Conservation (phyloP, 1,284 basidiomycete species). For the Ceratobasidium theobromae region DNA sequence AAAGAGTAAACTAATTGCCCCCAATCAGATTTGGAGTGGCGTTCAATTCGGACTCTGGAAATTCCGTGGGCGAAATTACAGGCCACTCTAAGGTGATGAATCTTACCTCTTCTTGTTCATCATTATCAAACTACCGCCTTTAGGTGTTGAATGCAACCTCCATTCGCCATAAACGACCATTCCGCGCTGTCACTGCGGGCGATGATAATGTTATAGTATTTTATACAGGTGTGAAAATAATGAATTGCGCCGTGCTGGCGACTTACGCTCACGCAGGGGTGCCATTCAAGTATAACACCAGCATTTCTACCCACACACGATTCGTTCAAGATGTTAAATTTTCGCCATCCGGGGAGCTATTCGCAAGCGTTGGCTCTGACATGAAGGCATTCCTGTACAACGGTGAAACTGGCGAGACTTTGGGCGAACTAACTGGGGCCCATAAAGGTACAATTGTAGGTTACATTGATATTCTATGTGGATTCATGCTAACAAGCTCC, state of each 20-base stretch:
- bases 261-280: conserved; percentile 53
- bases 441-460: conserved; percentile 78
- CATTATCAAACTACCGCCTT: neutral
- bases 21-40: conserved; percentile 74
- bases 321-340: conserved; percentile 94
- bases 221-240: conserved; percentile 45
- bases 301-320: conserved; percentile 87
- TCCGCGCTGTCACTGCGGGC: conserved; percentile 81
- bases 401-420: conserved; percentile 82
- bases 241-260: neutral
- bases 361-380: conserved; percentile 91
- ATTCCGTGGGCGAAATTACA: conserved; percentile 88
- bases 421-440: conserved; percentile 65
- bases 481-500: neutral
- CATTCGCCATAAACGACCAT: conserved; percentile 89
- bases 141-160: conserved; percentile 87
- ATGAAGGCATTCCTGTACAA: conserved; percentile 87
- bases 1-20: neutral
- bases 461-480: conserved; percentile 35
- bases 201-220: conserved; percentile 63
- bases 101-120: neutral
- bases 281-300: conserved; percentile 85
- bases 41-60: conserved; percentile 85
- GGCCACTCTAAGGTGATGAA: conserved; percentile 83
- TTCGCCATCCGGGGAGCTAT: conserved; percentile 76